Evolutionary conservation across 805 yeast species (phyloP).

Genomic region (Zygoascus tannicola): DNA sequence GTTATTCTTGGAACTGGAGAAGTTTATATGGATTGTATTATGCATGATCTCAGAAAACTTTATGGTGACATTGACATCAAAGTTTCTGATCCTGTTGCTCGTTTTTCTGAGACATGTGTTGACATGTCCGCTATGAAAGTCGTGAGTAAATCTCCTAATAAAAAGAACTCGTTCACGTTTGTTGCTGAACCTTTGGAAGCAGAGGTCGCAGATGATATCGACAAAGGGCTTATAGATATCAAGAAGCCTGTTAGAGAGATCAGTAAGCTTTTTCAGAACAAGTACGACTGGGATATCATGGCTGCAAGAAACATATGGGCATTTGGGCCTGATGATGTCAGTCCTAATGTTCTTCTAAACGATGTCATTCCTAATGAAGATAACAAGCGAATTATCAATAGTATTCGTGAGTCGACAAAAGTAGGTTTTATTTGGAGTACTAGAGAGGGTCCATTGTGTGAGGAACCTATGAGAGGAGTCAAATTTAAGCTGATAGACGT

Average conservation of each 20-base stretch:
- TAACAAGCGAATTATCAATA: conserved; percentile 40
- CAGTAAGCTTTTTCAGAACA: conserved; percentile 45
- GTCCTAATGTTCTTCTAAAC: conserved; percentile 49
- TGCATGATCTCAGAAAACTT: conserved; percentile 62
- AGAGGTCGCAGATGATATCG: conserved; percentile 47
- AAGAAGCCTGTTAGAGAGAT: conserved; percentile 35
- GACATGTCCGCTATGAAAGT: conserved; percentile 61
- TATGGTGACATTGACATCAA: conserved; percentile 62
- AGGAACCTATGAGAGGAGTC: conserved; percentile 63
- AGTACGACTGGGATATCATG: conserved; percentile 72
- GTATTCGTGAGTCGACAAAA: conserved; percentile 45
- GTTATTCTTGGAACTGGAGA: conserved; percentile 79
- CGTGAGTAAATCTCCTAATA: conserved; percentile 48
- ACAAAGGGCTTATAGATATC: conserved; percentile 33
- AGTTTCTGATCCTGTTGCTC: conserved; percentile 75
- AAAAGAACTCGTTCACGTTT: conserved; percentile 50
- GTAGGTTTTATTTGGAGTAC: conserved; percentile 82
- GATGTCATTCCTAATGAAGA: conserved; percentile 71
- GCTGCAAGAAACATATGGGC: conserved; percentile 78
- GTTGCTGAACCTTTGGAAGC: conserved; percentile 66
- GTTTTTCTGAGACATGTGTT: conserved; percentile 66
- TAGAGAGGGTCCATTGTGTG: conserved; percentile 87
- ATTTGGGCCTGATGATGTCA: conserved; percentile 48
- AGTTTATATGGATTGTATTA: conserved; percentile 69
- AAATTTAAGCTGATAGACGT: conserved; percentile 64